Evolutionary conservation across 2,329 filamentous ascomycete species (phyloP).

Genomic region (Fusarium armeniacum): DNA sequence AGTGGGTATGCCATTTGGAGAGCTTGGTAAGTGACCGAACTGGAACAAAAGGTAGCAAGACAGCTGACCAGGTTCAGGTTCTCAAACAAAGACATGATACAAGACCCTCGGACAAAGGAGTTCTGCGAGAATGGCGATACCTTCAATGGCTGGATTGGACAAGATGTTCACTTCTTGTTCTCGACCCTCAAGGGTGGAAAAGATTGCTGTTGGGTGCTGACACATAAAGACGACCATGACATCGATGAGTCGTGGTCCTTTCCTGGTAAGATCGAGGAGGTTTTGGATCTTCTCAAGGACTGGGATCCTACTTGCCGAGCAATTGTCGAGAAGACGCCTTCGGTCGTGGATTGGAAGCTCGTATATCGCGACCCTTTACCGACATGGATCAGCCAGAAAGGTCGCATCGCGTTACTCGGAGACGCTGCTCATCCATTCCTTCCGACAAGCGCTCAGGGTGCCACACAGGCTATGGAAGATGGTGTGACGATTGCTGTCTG

Average conservation of each 20-base stretch:
- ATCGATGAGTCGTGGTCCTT: conserved; percentile 44
- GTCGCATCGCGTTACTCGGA: conserved; percentile 26
- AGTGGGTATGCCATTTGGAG: conserved; percentile 54
- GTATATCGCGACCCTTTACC: conserved; percentile 38
- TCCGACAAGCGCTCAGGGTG: conserved; percentile 41
- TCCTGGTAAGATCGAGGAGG: conserved; percentile 40
- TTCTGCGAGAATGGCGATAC: conserved; percentile 70
- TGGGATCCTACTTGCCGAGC: conserved; percentile 40
- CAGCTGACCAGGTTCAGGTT: conserved; percentile 24
- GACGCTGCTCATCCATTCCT: conserved; percentile 42
- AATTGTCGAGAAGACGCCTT: conserved; percentile 34
- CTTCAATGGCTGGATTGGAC: conserved; percentile 67
- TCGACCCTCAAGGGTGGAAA: conserved; percentile 63
- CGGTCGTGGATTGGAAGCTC: conserved; percentile 36
- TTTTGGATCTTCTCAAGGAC: conserved; percentile 22
- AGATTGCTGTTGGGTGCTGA: conserved; percentile 69
- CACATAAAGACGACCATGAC: conserved; percentile 55
- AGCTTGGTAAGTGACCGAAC: conserved; percentile 61
- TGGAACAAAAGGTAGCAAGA: accelerated
- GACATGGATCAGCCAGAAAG: conserved; percentile 33
- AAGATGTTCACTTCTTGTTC: conserved; percentile 64
- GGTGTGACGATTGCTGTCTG: conserved; percentile 32
- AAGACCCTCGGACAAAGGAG: conserved; percentile 65
- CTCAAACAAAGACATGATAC: conserved; percentile 64
- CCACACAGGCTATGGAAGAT: conserved; percentile 42